Conservation (phyloP, 2,329 filamentous ascomycete species). For the Fusarium keratoplasticum region DNA sequence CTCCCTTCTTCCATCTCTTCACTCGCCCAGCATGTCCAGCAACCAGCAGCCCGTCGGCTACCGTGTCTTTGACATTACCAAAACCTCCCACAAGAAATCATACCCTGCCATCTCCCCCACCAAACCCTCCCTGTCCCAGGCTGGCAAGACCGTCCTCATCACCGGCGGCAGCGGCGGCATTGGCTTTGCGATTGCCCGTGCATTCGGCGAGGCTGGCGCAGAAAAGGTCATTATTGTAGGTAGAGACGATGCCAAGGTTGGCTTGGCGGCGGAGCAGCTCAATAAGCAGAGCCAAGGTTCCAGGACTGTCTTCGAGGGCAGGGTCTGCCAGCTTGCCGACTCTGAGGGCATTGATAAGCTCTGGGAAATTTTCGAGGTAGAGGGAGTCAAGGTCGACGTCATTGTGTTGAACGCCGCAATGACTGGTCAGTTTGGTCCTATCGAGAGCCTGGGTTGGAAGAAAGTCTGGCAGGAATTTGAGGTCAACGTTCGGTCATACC, state of each 20-base stretch:
- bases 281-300: not conserved
- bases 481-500: slow-evolving; percentile 2
- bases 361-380: not conserved
- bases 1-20: not conserved
- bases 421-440: slow-evolving; percentile 1
- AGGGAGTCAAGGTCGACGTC: not conserved
- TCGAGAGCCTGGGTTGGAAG: not conserved
- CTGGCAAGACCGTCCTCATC: slow-evolving; percentile 2
- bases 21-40: not conserved
- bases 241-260: not conserved
- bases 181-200: not conserved
- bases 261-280: not conserved
- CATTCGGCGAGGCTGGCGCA: not conserved
- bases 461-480: slow-evolving; percentile 1
- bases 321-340: not conserved
- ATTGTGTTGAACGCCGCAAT: slow-evolving; percentile 5
- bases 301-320: not conserved
- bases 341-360: not conserved
- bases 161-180: slow-evolving; percentile 1
- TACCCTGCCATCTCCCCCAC: slow-evolving; percentile 5
- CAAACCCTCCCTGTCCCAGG: not conserved
- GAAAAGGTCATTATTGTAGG: not conserved
- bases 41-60: not conserved
- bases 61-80: not conserved
- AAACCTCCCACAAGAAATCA: not conserved